phyloP scores from a whole-genome alignment of 768 basidiomycete species.

The Auricularia auricula-judae region DNA sequence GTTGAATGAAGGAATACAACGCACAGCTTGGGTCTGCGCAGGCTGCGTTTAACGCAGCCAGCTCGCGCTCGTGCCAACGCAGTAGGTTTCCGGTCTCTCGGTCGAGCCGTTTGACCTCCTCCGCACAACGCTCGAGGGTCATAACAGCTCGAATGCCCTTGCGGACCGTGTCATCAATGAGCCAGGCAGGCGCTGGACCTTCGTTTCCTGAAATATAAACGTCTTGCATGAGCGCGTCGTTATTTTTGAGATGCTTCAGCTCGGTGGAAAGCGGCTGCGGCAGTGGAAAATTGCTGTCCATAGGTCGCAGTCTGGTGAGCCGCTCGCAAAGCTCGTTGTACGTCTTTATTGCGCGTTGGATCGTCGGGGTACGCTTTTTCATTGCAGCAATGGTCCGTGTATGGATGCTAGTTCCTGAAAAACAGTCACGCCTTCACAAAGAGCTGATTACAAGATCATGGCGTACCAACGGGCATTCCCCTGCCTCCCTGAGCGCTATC shows the following conservation, averaged over 20 bases:
- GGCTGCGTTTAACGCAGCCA: neutral
- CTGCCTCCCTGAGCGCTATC: conserved; percentile 22
- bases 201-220: conserved; percentile 20
- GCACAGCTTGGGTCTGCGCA: neutral
- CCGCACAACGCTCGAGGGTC: conserved; percentile 17
- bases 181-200: conserved; percentile 18
- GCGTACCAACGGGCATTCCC: conserved; percentile 23
- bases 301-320: conserved; percentile 15
- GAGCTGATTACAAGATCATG: too few relatives aligned
- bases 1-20: neutral
- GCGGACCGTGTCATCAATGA: conserved; percentile 20
- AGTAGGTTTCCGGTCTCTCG: conserved; percentile 25
- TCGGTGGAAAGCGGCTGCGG: conserved; percentile 22
- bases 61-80: conserved; percentile 22
- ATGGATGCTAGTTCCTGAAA: conserved; percentile 23
- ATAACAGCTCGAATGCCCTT: conserved; percentile 22
- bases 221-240: conserved; percentile 24
- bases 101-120: conserved; percentile 19
- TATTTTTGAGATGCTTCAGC: conserved; percentile 10
- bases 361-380: conserved; percentile 19
- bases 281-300: conserved; percentile 20
- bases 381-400: conserved; percentile 23
- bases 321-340: conserved; percentile 18
- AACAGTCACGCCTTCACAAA: neutral
- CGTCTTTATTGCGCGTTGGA: conserved; percentile 19